Percentiles rank a stretch among this genome's conserved stretches.
phyloP scores from a whole-genome alignment of 371 early-diverging fungal species.

The Umbelopsis sp. region DNA sequence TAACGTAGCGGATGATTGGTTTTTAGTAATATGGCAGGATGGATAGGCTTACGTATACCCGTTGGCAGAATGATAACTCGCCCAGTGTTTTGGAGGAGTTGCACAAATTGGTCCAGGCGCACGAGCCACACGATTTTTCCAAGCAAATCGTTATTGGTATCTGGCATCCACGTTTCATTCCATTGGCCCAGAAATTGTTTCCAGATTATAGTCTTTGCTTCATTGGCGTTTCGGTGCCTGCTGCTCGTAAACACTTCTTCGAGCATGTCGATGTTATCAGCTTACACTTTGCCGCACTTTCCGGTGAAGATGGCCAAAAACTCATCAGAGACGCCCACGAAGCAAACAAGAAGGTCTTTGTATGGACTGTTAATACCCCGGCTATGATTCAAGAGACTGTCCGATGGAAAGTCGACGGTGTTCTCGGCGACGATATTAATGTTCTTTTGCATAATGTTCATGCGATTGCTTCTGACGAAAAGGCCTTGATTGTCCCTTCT shows the following conservation, averaged over 20 bases:
- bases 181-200: slow-evolving; percentile 49
- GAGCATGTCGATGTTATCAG: slow-evolving; percentile 54
- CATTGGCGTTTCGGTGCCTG: slow-evolving; percentile 58
- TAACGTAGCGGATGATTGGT: slow-evolving; percentile 15
- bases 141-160: slow-evolving; percentile 62
- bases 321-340: slow-evolving; percentile 58
- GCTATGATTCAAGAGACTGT: slow-evolving; percentile 53
- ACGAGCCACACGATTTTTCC: slow-evolving; percentile 30
- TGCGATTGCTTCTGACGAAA: slow-evolving; percentile 20
- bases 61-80: slow-evolving; percentile 50
- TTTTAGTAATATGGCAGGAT: too few relatives aligned
- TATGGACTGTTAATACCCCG: slow-evolving; percentile 66
- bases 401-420: slow-evolving; percentile 55
- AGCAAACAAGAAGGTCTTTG: slow-evolving; percentile 49
- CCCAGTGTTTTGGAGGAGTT: slow-evolving; percentile 48
- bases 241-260: slow-evolving; percentile 55
- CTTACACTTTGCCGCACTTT: slow-evolving; percentile 55
- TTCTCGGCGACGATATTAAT: slow-evolving; percentile 56
- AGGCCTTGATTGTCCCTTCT: slow-evolving; percentile 27
- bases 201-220: slow-evolving; percentile 51
- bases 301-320: slow-evolving; percentile 47
- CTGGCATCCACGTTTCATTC: slow-evolving; percentile 64
- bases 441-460: slow-evolving; percentile 41
- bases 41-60: background rate
- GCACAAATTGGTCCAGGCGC: slow-evolving; percentile 30